Conservation (phyloP, 1,139 yeast species). For the Saccharomyces pastorianus region DNA sequence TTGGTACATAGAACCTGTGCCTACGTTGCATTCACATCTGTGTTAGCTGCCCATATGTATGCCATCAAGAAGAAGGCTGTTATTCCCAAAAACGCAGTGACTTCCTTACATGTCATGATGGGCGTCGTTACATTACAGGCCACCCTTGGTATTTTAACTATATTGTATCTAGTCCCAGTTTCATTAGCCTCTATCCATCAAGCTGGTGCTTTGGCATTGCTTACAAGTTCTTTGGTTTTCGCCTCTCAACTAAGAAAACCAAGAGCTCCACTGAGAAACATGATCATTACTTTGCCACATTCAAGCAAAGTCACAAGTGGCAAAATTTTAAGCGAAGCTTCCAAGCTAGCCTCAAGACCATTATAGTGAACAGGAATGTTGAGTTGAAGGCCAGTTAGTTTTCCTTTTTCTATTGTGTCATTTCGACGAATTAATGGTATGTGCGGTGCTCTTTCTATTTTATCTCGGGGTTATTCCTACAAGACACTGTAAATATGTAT, state of each 20-base stretch:
- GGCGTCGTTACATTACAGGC: constrained; percentile 81
- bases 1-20: constrained; percentile 84
- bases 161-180: constrained; percentile 83
- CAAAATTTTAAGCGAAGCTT: constrained; percentile 31
- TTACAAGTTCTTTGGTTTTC: constrained; percentile 69
- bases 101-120: constrained; percentile 59
- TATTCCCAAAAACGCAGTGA: constrained; percentile 56
- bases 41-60: constrained; percentile 59
- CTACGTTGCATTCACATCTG: constrained; percentile 64
- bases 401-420: neutral
- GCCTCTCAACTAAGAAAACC: constrained; percentile 68
- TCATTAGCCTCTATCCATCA: constrained; percentile 94
- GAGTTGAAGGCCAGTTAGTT: neutral
- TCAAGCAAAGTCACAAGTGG: constrained; percentile 28
- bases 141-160: constrained; percentile 74
- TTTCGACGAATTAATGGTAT: neutral
- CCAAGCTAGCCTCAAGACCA: constrained; percentile 27
- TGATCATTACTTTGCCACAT: constrained; percentile 30
- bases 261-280: constrained; percentile 37
- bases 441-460: neutral
- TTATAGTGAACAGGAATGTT: neutral
- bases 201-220: constrained; percentile 88
- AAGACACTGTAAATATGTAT: neutral
- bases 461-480: neutral
- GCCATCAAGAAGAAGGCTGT: constrained; percentile 47